A percentile compares a stretch with the other conserved stretches of the same genome.
Evolutionary conservation across 23 red algal genomes (phyloP).

Genomic region (Gracilariopsis chorda): DNA sequence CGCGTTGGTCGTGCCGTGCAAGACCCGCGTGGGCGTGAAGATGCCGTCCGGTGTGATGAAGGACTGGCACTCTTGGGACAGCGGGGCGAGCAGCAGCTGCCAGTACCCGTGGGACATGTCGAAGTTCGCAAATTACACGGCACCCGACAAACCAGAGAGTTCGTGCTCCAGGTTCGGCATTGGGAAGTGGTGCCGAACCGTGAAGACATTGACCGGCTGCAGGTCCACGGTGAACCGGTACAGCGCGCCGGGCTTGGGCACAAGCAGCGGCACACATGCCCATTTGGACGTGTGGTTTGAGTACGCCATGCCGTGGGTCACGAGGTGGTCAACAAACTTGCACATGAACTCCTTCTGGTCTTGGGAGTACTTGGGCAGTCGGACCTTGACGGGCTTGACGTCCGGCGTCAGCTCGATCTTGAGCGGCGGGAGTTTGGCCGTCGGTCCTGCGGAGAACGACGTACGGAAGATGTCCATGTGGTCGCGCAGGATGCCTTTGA

Average conservation of each 20-base stretch:
- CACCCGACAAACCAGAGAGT: not conserved
- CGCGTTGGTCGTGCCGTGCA: constrained; percentile 44
- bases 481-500: not conserved
- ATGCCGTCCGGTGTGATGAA: constrained; percentile 48
- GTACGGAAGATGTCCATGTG: constrained; percentile 10
- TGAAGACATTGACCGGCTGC: constrained; percentile 8
- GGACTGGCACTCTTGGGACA: constrained; percentile 36
- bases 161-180: constrained; percentile 38
- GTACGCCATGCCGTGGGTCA: constrained; percentile 13
- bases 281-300: constrained; percentile 23
- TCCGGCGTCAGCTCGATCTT: not conserved
- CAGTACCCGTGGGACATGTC: too few species aligned
- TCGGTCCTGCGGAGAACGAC: constrained; percentile 21
- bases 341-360: constrained; percentile 8
- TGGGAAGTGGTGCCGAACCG: not conserved
- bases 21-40: constrained; percentile 33
- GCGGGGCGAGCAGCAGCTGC: not conserved
- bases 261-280: constrained; percentile 39
- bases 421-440: not conserved
- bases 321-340: not conserved
- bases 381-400: constrained; percentile 21
- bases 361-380: constrained; percentile 36
- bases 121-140: constrained; percentile 40
- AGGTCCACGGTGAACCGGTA: constrained; percentile 23
- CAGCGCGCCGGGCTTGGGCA: constrained; percentile 2